Base-by-base conservation (phyloP, 441 rosid species). In the Capsella rubella region DNA sequence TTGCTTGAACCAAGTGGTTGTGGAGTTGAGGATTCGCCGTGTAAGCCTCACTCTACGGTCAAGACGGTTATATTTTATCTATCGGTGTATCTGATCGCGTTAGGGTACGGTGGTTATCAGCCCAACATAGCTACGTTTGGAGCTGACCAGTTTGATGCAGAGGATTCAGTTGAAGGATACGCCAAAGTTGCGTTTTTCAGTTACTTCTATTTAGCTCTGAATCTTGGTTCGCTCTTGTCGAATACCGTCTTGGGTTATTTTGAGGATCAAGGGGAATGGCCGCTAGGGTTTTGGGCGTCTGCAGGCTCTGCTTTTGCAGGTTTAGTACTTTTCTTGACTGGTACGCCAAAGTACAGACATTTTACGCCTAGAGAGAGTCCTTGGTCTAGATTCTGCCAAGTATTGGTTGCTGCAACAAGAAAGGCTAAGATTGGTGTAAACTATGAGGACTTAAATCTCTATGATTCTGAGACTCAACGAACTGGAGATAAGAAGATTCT, bases 101-200 rank as follows among this genome's bases (percentile, higher is more conserved):
- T 89, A 8, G 95, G 92, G n/a, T 84, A 89, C 12, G 95, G 95
- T 60, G 95, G 92, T 8, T 89, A 89, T 73, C 95, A 86, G 47
- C 89, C 90, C 0, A 86, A 55, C 32, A 82, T 86, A 49, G 90
- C 90, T 46, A 86, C 89, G 12, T 84, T 86, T 64, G 87, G 87
- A 63, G 85, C 89, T 12, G 87, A 86, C 64, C 89, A 86, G 64
- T 89, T 89, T 74, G 92, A 89, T 39, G 95, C 81, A 55, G 95
- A 89, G 49, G 88, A 89, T 69, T 80, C 89, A 2, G 78, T 75
- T 62, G 95, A 89, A 82, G 87, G 89, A 43, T 83, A 79, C 67
- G 86, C 92, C 6, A 89, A 89, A 74, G 84, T 89, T 4, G 81
- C 91, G 32, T 89, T 89, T 47, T 89, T 89, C 64, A 89, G 94